These are phyloP conservation scores for Pinguiococcus pyrenoidosus DNA, from an alignment of 108 stramenopile species.

Conservation along the genomic window DNA sequence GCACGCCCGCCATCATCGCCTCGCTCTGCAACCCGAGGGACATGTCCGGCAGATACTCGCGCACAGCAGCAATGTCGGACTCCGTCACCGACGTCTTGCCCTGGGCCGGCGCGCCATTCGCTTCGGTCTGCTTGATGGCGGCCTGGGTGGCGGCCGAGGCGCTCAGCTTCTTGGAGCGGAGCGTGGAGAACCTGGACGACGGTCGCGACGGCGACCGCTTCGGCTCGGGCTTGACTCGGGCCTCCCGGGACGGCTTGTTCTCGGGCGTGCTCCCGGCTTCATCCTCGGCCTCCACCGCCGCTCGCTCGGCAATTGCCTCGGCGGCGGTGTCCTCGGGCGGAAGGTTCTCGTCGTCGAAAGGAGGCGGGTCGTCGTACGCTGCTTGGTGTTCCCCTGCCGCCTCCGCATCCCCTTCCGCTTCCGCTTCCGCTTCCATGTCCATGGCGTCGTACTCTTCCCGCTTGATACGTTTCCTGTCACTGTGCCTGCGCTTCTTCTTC, in stretches of 20 bases:
- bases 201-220: not conserved
- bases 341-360: constrained; percentile 24
- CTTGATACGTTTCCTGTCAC: too few species aligned
- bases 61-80: too few species aligned
- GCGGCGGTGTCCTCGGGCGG: not conserved
- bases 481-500: constrained; percentile 3
- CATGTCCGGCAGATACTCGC: constrained; percentile 5
- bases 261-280: not conserved
- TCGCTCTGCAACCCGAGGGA: constrained; percentile 10
- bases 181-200: not conserved
- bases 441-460: not conserved
- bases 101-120: too few species aligned
- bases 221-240: not conserved
- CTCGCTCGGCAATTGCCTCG: not conserved
- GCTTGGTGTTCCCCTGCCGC: constrained; percentile 4
- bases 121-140: not conserved
- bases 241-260: not conserved
- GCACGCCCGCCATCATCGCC: constrained; percentile 2
- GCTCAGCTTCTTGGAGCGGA: not conserved
- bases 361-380: constrained; percentile 5
- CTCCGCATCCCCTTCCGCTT: constrained; percentile 4
- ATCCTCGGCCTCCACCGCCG: not conserved
- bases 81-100: too few species aligned
- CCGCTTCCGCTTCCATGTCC: constrained; percentile 9
- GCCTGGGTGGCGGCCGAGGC: not conserved